Conservation (phyloP, 768 basidiomycete species). For the Termitomyces sp. region DNA sequence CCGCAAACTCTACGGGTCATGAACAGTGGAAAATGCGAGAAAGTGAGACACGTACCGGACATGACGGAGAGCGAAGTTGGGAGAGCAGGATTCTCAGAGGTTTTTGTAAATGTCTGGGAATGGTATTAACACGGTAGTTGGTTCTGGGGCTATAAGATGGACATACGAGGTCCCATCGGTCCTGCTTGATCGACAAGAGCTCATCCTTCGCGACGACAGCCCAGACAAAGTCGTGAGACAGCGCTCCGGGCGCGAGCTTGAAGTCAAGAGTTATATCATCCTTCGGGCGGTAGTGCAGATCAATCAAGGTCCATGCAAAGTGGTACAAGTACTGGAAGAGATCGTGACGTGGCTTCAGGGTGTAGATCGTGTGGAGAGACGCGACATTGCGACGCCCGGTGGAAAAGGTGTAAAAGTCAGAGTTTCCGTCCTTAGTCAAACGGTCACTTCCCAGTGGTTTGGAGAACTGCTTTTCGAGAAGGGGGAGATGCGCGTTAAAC, state of each 20-base stretch:
- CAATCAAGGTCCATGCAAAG: slow-evolving; percentile 55
- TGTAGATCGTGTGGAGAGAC: slow-evolving; percentile 75
- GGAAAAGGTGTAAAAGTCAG: slow-evolving; percentile 82
- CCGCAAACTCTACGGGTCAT: slow-evolving; percentile 62
- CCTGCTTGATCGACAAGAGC: slow-evolving; percentile 57
- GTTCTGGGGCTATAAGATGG: neutral
- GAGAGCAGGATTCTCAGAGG: slow-evolving; percentile 57
- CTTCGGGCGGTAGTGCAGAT: slow-evolving; percentile 64
- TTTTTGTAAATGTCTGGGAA: slow-evolving; percentile 74
- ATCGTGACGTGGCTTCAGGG: slow-evolving; percentile 82
- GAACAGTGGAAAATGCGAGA: slow-evolving; percentile 1
- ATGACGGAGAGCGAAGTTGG: slow-evolving; percentile 65
- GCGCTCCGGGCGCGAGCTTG: slow-evolving; percentile 47
- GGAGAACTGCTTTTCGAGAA: slow-evolving; percentile 73
- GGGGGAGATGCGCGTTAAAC: slow-evolving; percentile 49
- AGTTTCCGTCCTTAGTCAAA: slow-evolving; percentile 60
- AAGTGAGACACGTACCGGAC: slow-evolving; percentile 43
- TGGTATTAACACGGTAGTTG: neutral
- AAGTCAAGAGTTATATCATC: slow-evolving; percentile 80
- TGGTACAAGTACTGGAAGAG: slow-evolving; percentile 62
- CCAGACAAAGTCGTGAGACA: slow-evolving; percentile 72
- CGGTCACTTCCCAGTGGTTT: slow-evolving; percentile 47
- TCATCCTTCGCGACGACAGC: slow-evolving; percentile 79
- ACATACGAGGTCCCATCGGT: slow-evolving; percentile 85
- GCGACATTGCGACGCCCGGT: slow-evolving; percentile 76